Conservation (phyloP, 2,329 filamentous ascomycete species). For the Plenodomus lindquistii region DNA sequence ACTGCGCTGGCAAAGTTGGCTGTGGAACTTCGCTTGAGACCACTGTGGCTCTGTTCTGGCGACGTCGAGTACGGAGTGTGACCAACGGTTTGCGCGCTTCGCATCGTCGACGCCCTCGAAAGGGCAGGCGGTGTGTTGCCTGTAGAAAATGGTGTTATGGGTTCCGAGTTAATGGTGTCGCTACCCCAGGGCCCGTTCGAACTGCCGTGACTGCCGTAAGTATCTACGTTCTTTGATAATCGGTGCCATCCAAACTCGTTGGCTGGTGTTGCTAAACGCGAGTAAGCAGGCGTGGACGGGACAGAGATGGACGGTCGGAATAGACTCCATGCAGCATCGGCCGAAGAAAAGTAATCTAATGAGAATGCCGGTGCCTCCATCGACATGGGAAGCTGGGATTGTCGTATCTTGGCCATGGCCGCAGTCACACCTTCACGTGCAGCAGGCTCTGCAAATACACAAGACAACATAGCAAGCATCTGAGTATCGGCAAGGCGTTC, state of each 20-base stretch:
- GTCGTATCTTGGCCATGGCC: slow-evolving; percentile 41
- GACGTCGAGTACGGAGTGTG: slow-evolving; percentile 50
- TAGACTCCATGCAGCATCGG: slow-evolving; percentile 49
- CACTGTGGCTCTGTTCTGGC: slow-evolving; percentile 43
- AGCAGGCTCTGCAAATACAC: slow-evolving; percentile 58
- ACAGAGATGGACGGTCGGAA: slow-evolving; percentile 45
- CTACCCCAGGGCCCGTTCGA: slow-evolving; percentile 56
- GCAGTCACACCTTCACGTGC: slow-evolving; percentile 46
- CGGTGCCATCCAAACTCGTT: slow-evolving; percentile 38
- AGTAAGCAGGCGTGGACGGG: slow-evolving; percentile 36
- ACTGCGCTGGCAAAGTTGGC: slow-evolving; percentile 47
- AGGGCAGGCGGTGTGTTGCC: slow-evolving; percentile 56
- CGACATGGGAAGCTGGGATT: slow-evolving; percentile 45
- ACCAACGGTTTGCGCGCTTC: slow-evolving; percentile 38
- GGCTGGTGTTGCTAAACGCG: slow-evolving; percentile 34
- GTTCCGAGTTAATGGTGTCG: slow-evolving; percentile 46
- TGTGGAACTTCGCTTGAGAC: slow-evolving; percentile 38
- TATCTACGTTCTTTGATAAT: slow-evolving; percentile 36
- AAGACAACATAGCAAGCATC: slow-evolving; percentile 68
- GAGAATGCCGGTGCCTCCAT: slow-evolving; percentile 52
- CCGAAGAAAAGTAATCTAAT: slow-evolving; percentile 52
- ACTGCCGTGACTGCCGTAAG: slow-evolving; percentile 55
- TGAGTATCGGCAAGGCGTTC: slow-evolving; percentile 65
- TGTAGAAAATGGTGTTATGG: slow-evolving; percentile 57
- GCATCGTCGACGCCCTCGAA: slow-evolving; percentile 46